Evolutionary conservation across 2,329 filamentous ascomycete species (phyloP).

Genomic region (Leptographium procerum): DNA sequence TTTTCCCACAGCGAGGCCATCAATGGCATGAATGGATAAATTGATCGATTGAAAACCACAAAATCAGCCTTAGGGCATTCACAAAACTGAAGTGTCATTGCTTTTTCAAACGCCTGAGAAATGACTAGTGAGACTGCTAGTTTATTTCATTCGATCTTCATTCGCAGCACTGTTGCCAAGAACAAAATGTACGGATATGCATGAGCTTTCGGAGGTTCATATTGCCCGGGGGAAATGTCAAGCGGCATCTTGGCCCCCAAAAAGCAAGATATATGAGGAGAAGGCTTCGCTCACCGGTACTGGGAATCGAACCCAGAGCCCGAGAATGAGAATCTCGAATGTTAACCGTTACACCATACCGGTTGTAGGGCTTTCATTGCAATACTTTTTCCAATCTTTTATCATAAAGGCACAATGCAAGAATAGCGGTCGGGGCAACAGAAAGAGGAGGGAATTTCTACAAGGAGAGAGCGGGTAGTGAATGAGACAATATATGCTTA

Average conservation of each 20-base stretch:
- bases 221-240: no score
- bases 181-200: no score
- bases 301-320: constrained; percentile 16
- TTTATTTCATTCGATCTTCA: no score
- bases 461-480: neutral
- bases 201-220: no score
- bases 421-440: neutral
- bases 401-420: neutral
- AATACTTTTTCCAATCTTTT: neutral
- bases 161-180: no score
- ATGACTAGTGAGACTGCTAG: no score
- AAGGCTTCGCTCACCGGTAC: constrained; percentile 11
- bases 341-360: constrained; percentile 16
- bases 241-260: no score
- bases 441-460: neutral
- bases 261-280: neutral
- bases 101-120: no score
- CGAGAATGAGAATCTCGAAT: constrained; percentile 16
- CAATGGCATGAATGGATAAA: neutral
- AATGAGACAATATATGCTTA: neutral
- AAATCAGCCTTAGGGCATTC: neutral
- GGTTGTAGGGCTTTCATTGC: constrained; percentile 1
- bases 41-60: neutral
- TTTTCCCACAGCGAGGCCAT: neutral
- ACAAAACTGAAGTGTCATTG: no score